phyloP scores from a whole-genome alignment of 768 basidiomycete species.

The Cubamyces sp. region DNA sequence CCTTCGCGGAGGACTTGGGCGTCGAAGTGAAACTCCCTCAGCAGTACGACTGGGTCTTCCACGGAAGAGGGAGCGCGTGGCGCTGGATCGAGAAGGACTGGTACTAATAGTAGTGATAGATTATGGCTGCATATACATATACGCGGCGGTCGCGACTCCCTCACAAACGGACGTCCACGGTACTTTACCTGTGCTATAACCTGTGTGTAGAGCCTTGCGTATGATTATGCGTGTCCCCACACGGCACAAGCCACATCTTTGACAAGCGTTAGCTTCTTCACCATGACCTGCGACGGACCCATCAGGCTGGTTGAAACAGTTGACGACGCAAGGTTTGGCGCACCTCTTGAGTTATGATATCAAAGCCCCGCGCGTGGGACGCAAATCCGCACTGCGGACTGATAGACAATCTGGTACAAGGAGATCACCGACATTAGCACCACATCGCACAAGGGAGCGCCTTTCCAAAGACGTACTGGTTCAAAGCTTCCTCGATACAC shows the following conservation, averaged over 20 bases:
- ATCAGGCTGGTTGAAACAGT: neutral
- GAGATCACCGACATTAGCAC: neutral
- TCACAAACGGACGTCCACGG: no score
- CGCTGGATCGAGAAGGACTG: neutral
- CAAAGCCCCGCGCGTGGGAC: slow-evolving; percentile 34
- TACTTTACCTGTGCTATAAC: no score
- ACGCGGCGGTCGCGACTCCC: no score
- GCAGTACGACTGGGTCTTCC: slow-evolving; percentile 56
- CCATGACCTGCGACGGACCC: slow-evolving; percentile 5
- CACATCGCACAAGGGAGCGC: no score
- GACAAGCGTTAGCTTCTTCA: slow-evolving; percentile 17
- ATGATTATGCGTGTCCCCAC: slow-evolving; percentile 3
- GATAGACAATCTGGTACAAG: slow-evolving; percentile 39
- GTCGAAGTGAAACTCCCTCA: slow-evolving; percentile 49
- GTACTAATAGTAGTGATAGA: no score
- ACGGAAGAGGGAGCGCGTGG: neutral
- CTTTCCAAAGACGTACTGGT: slow-evolving; percentile 35
- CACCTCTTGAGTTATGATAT: slow-evolving; percentile 18
- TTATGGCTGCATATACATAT: no score
- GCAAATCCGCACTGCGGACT: slow-evolving; percentile 56
- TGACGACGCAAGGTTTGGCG: neutral
- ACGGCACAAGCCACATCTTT: slow-evolving; percentile 10
- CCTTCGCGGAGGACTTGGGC: slow-evolving; percentile 55
- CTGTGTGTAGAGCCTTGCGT: no score
- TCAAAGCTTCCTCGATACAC: slow-evolving; percentile 42